Evolutionary conservation across 208 protist species (phyloP), one percentile per base, ranked within the genome.

Genomic region (Tetramitus jugosus): DNA sequence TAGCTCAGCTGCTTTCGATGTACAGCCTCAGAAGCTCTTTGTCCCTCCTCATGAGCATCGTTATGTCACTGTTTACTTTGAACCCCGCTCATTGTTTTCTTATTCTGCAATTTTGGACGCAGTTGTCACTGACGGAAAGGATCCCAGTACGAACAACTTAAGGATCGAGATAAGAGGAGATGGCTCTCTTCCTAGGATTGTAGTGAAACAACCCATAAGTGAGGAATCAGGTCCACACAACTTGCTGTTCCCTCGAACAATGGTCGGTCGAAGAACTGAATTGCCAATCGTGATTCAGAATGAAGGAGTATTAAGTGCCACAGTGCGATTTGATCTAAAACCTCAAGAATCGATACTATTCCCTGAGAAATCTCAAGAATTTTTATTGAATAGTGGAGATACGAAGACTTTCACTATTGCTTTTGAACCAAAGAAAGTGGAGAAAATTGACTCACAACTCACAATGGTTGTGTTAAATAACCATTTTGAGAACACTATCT

Each of bases 41-140:
- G 89, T 98, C 56, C 93, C 94, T 23, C 91, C 93, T 10, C 95
- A 96, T 80, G 96, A 98, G 83, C 93, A 93, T 81, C 89, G 92
- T 53, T 97, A 96, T 81, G 91, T 96, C 0, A 94, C 88, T 10
- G 83, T 97, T 1, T 88, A 82, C 74, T 98, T 97, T 83, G 87
- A 72, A 1, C 94, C 96, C 14, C 78, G 72, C 14, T 76, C 84
- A 17, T 84, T 98, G 67, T 81, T 90, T 67, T 81, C 81, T 14
- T 95, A 93, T 82, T 79, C 77, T 69, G 94, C 86, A 3, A 78
- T 84, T 14, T 94, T 98, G 80, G 86, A 96, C 26, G 96, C 95
- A 3, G 79, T 76, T 7, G 96, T 97, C 8, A 90, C 96, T 61
- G 87, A 84, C 72, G 87, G 84, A n/a, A 87, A 78, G 1, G 86